Evolutionary conservation across 495 filamentous ascomycete species (phyloP), one percentile per base, ranked within the genome.

Genomic region (Hypoxylon cercidicola): DNA sequence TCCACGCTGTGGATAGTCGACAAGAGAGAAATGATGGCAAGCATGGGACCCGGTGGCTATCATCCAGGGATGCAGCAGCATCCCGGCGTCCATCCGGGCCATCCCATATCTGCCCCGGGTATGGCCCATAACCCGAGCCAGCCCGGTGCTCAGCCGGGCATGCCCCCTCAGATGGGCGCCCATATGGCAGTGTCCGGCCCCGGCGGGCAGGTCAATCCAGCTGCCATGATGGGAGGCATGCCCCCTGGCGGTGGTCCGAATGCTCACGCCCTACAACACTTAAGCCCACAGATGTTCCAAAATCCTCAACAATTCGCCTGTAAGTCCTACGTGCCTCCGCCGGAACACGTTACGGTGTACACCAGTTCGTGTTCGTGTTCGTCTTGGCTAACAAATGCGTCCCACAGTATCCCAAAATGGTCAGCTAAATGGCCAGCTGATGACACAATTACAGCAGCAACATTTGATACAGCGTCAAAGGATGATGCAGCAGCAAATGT

Each of bases 151-250:
- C 82, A 83, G 19, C 89, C 79, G 65, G 80, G 83, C 60, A 93
- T 96, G 82, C 86, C 87, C 39, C 91, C 90, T 68, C 89, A 89
- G 74, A 74, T 83, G 54, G 75, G 74, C 25, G 90, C 89, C 72
- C 92, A 95, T 70, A 89, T 90, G 71, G 90, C 89, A 39, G 92
- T 92, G n/a, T 93, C 92, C 34, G 90, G 85, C 9, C 90, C 92
- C 7, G 88, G 88, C 56, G 87, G 85, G 37, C 92, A 95, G 68
- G 91, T 93, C 32, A 92, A 84, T 69, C 90, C 93, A 61, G 84
- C 88, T 23, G 89, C 88, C 20, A 87, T 90, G 60, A 80, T 94
- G 89, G 90, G 79, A 55, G 89, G 86, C 7, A 93, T 96, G 87
- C 90, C 90, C 67, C 90, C 89, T 44, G 90, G 85, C 43, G 84